phyloP scores from a whole-genome alignment of 1,139 yeast genomes.

The Suhomyces wounanorum region DNA sequence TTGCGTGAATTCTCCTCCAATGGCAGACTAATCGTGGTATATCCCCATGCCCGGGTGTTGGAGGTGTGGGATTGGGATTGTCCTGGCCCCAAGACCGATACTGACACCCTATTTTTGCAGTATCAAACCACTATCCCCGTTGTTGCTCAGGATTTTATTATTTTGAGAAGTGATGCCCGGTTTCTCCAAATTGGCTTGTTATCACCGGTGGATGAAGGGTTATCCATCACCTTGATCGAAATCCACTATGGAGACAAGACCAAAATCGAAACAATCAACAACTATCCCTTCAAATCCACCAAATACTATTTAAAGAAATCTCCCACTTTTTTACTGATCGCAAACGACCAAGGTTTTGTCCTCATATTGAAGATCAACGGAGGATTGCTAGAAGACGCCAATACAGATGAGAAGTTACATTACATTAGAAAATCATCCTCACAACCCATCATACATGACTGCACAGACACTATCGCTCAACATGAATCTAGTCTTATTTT shows the following conservation, averaged over 20 bases:
- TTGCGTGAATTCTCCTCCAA: slow-evolving; percentile 13
- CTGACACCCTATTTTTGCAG: slow-evolving; percentile 37
- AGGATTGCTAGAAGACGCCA: slow-evolving; percentile 18
- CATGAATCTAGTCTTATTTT: slow-evolving; percentile 27
- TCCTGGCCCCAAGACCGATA: slow-evolving; percentile 21
- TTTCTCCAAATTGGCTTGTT: background rate
- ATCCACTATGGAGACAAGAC: background rate
- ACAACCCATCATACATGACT: slow-evolving; percentile 23
- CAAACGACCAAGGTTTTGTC: slow-evolving; percentile 29
- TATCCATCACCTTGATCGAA: background rate
- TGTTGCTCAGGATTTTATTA: background rate
- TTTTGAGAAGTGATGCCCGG: background rate
- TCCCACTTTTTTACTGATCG: slow-evolving; percentile 24
- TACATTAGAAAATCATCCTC: slow-evolving; percentile 27
- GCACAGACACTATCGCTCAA: slow-evolving; percentile 15
- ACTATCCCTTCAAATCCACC: background rate
- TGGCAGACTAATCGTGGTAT: slow-evolving; percentile 49
- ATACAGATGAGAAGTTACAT: slow-evolving; percentile 23
- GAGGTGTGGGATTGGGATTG: slow-evolving; percentile 59
- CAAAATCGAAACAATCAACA: background rate
- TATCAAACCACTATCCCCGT: slow-evolving; percentile 8
- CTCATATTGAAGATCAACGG: slow-evolving; percentile 19
- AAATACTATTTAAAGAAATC: slow-evolving; percentile 25
- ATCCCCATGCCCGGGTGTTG: slow-evolving; percentile 26
- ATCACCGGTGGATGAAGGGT: background rate